Base-by-base conservation (phyloP, 2,329 filamentous ascomycete species). In the Diplodia intermedia region DNA sequence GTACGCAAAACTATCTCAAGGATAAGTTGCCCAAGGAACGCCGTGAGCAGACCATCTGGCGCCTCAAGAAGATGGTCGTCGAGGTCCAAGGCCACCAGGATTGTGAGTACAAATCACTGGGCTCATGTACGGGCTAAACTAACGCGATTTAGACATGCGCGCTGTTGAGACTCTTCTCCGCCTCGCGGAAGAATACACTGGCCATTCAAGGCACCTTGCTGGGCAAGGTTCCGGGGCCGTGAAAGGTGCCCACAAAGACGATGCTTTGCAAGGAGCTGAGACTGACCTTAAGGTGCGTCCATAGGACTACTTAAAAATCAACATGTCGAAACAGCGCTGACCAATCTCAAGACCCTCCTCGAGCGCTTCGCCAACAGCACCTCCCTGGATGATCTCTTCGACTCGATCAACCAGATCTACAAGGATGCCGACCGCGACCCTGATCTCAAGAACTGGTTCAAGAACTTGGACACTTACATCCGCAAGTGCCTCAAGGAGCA, bases 351-450 rank as follows among this genome's bases (percentile, higher is more conserved):
- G 88, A 92, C 89, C 9, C 84, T 99, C 23, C 89, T 99, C 72
- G 95, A 98, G 84, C 91, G 95, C 57, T 98, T 97, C 74, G 95
- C 95, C 77, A 98, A 99, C 79, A 90, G 90, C 75, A 98, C 95
- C 9, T 97, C 94, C 0, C 88, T 89, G 40, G 90, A 96, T 71
- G 92, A 97, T 72, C 83, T 98, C 4, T 93, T 95, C 82, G 89
- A 91, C 20, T 89, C 93, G 0, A 90, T 99, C 79, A 90, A 93
- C 72, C 86, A 89, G 71, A 90, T 99, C 73, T 98, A 98, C 83
- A 83, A 84, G 61, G 92, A 97, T 78, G 93, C 95, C 4, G 92
- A 98, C 71, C 86, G 85, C 23, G 95, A 99, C 72, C 88, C 90
- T 0, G 92, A 98, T 76, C 86, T 99, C 66, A 93, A 90, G 80